Base-by-base conservation (phyloP, 768 basidiomycete genomes). In the Hygrocybe coccinea region DNA sequence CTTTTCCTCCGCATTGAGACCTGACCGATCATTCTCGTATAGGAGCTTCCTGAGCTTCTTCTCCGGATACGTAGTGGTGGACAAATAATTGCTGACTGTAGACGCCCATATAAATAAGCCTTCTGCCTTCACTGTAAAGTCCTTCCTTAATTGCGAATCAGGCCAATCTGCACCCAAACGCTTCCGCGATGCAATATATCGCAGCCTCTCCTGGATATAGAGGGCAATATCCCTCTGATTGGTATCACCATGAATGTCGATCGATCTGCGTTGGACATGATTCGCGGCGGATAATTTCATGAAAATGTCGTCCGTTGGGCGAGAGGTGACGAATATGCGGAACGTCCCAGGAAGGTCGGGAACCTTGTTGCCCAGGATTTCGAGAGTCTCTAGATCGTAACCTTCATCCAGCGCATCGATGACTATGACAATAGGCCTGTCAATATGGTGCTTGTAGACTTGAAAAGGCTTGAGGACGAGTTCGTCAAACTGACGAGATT, bases 341-440 rank as follows among this genome's bases (percentile, higher is more conserved):
- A 63, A 52, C 21, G 25, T 52, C n/a, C 33, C 43, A 49, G 62
- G 57, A 29, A 62, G 61, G 5, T 54, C 35, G 17, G 61, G 50
- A 17, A 64, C 44, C 35, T 60, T 54, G 15, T 53, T 43, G 9
- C 55, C 35, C 7, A 65, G 59, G 37, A 64, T 55, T 9, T 33
- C 12, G 44, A 61, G 52, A 4, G 62, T 37, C 15, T 62, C 57
- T 7, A 44, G 44, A 41, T 57, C 54, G 12, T 38, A 55, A 3
- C 59, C 56, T 50, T 67, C 62, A 47, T 67, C 61, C 12, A 67
- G 49, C 6, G 62, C 65, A 57, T 66, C 65, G 22, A 66, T 59
- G 14, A 66, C 59, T 15, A 62, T 41, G 12, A 58, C 56, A 9
- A 59, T 22, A 34, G 56, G 53, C 38, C 17, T 15, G 48, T 43